These are phyloP conservation scores for Anastatica hierochuntica DNA, from an alignment of 345 rosid species.

Conservation along the genomic window DNA sequence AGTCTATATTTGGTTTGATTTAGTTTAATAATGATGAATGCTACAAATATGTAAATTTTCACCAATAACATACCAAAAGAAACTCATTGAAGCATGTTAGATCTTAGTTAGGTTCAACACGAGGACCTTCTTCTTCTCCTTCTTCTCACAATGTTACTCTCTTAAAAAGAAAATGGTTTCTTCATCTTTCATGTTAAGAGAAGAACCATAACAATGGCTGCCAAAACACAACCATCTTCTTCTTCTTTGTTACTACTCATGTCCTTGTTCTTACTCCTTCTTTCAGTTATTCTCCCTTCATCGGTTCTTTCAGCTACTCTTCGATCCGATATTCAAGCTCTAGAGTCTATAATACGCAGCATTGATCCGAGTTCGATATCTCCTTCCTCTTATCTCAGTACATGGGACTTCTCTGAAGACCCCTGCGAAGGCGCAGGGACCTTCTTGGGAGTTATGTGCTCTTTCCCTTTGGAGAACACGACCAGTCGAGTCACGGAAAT, in stretches of 20 bases:
- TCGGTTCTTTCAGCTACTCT: slow-evolving; percentile 28
- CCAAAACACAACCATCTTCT: slow-evolving; percentile 17
- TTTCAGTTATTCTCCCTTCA: slow-evolving; percentile 17
- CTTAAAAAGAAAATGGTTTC: slow-evolving; percentile 10
- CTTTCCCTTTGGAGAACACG: slow-evolving; percentile 32
- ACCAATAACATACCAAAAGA: slow-evolving; percentile 16
- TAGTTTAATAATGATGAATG: neutral
- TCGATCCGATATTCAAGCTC: slow-evolving; percentile 33
- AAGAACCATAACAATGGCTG: slow-evolving; percentile 25
- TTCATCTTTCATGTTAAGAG: slow-evolving; percentile 1
- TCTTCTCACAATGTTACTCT: neutral
- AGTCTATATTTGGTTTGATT: slow-evolving; percentile 8
- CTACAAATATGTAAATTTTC: slow-evolving; percentile 18
- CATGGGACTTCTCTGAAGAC: slow-evolving; percentile 50
- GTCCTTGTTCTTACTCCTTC: slow-evolving; percentile 15
- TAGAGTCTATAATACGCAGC: slow-evolving; percentile 26
- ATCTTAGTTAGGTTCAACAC: slow-evolving; percentile 23
- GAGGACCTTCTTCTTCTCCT: neutral
- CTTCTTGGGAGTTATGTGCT: slow-evolving; percentile 46
- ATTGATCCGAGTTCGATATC: slow-evolving; percentile 43
- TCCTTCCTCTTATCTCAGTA: slow-evolving; percentile 31
- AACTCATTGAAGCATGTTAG: slow-evolving; percentile 11
- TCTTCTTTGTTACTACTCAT: slow-evolving; percentile 6
- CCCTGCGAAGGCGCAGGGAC: slow-evolving; percentile 38
- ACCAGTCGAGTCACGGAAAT: slow-evolving; percentile 32